Conservation (phyloP, 352 stramenopile species). For the Halophytophthora batemanensis region DNA sequence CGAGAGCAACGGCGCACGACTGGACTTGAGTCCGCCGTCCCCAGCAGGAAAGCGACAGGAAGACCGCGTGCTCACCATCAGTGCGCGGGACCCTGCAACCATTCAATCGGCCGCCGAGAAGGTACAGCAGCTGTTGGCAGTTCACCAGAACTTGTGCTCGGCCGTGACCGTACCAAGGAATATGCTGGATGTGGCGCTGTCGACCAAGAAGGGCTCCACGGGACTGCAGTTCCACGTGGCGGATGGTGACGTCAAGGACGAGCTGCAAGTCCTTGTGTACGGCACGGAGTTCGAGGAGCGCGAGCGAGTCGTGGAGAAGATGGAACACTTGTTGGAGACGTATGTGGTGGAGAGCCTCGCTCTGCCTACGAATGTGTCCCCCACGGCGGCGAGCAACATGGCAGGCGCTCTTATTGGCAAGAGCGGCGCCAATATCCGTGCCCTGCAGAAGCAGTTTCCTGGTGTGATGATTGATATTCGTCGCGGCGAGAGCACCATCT, state of each 20-base stretch:
- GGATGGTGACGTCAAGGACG: conserved; percentile 33
- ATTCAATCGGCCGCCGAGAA: conserved; percentile 57
- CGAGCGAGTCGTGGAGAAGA: conserved; percentile 57
- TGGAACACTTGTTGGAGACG: conserved; percentile 55
- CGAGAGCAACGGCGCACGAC: conserved; percentile 47
- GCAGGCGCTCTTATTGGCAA: conserved; percentile 76
- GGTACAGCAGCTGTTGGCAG: conserved; percentile 46
- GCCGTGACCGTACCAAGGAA: conserved; percentile 37
- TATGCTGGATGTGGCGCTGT: conserved; percentile 55
- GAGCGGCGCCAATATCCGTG: conserved; percentile 71
- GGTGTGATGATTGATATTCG: conserved; percentile 66
- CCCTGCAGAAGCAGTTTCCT: conserved; percentile 60
- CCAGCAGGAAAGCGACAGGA: conserved; percentile 19
- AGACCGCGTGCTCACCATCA: conserved; percentile 60
- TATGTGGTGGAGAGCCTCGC: conserved; percentile 47
- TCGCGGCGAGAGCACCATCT: conserved; percentile 43
- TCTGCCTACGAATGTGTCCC: conserved; percentile 35
- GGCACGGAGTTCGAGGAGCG: conserved; percentile 50
- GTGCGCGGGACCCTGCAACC: conserved; percentile 56
- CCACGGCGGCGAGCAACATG: conserved; percentile 40
- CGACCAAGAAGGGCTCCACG: conserved; percentile 41
- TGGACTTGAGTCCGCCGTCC: conserved; percentile 45
- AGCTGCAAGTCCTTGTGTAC: conserved; percentile 54
- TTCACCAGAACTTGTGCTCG: conserved; percentile 50
- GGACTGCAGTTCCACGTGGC: conserved; percentile 57